Percentiles rank a stretch among this genome's conserved stretches.
These are phyloP conservation scores for Nymphaea colorata DNA, from an alignment of 164 flowering plant genomes.

Conservation along the genomic window DNA sequence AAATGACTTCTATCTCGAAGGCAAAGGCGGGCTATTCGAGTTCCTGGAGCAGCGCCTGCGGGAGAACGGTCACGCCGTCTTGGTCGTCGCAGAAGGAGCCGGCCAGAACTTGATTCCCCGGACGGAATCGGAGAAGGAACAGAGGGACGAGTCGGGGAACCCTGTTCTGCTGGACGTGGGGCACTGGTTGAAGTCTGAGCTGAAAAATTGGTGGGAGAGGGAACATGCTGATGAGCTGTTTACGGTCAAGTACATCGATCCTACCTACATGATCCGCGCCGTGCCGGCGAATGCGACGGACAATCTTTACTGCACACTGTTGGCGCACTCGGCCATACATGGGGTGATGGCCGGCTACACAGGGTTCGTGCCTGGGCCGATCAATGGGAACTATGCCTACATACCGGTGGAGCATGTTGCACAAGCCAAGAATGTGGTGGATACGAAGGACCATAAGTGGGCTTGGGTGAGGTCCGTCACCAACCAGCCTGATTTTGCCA, in stretches of 20 bases:
- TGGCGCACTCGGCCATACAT: conserved; percentile 78
- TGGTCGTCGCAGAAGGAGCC: conserved; percentile 83
- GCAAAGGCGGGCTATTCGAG: conserved; percentile 61
- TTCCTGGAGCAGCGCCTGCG: conserved; percentile 38
- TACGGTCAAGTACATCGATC: conserved; percentile 79
- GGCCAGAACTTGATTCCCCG: conserved; percentile 73
- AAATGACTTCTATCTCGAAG: conserved; percentile 52
- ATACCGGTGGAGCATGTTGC: conserved; percentile 66
- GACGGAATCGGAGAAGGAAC: conserved; percentile 33
- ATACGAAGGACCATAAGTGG: conserved; percentile 70
- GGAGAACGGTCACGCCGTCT: conserved; percentile 61
- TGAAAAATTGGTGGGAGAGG: conserved; percentile 65
- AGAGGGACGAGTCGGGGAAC: conserved; percentile 77
- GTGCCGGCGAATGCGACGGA: conserved; percentile 80
- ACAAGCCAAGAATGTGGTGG: conserved; percentile 39
- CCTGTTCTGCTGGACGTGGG: conserved; percentile 75
- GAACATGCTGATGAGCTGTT: conserved; percentile 49
- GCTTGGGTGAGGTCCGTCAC: conserved; percentile 86
- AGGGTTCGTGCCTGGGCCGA: conserved; percentile 67
- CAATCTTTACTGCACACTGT: conserved; percentile 60
- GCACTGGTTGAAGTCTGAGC: conserved; percentile 68
- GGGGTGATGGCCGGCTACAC: conserved; percentile 88
- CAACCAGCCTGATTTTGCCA: conserved; percentile 68
- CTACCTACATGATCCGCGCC: conserved; percentile 82
- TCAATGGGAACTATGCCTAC: conserved; percentile 69